These are phyloP conservation scores for Curvularia sp. DNA, from an alignment of 2,329 filamentous ascomycete species.

Conservation along the genomic window DNA sequence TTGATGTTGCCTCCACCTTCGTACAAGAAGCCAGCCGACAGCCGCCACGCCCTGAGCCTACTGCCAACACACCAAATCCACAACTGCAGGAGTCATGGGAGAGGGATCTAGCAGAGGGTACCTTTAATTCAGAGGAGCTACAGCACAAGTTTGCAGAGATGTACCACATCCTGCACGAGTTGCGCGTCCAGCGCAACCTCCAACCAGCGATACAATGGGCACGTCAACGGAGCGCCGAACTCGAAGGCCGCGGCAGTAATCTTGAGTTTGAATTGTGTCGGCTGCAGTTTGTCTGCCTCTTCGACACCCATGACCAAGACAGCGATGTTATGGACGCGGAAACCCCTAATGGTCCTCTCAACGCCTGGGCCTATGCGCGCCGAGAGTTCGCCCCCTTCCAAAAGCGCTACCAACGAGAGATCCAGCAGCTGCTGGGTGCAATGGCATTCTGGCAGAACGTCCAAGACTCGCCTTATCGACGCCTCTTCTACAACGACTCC, in stretches of 20 bases:
- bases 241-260: slow-evolving; percentile 86
- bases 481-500: slow-evolving; percentile 75
- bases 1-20: slow-evolving; percentile 85
- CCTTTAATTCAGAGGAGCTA: slow-evolving; percentile 70
- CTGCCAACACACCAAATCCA: slow-evolving; percentile 45
- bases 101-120: slow-evolving; percentile 60
- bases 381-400: slow-evolving; percentile 77
- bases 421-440: slow-evolving; percentile 80
- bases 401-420: slow-evolving; percentile 75
- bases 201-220: slow-evolving; percentile 89
- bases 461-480: slow-evolving; percentile 75
- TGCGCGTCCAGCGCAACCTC: slow-evolving; percentile 75
- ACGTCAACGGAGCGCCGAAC: slow-evolving; percentile 68
- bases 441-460: slow-evolving; percentile 82
- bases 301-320: slow-evolving; percentile 49
- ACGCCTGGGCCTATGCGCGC: slow-evolving; percentile 78
- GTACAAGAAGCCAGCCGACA: slow-evolving; percentile 70
- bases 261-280: slow-evolving; percentile 94
- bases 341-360: slow-evolving; percentile 57
- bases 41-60: slow-evolving; percentile 51
- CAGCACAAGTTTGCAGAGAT: slow-evolving; percentile 84
- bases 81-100: slow-evolving; percentile 47
- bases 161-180: slow-evolving; percentile 84
- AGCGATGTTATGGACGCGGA: slow-evolving; percentile 60
- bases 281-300: slow-evolving; percentile 88